Evolutionary conservation across 2,329 filamentous ascomycete genomes (phyloP), one percentile per base, ranked within the genome.

Genomic region (Fusarium azukiicola): DNA sequence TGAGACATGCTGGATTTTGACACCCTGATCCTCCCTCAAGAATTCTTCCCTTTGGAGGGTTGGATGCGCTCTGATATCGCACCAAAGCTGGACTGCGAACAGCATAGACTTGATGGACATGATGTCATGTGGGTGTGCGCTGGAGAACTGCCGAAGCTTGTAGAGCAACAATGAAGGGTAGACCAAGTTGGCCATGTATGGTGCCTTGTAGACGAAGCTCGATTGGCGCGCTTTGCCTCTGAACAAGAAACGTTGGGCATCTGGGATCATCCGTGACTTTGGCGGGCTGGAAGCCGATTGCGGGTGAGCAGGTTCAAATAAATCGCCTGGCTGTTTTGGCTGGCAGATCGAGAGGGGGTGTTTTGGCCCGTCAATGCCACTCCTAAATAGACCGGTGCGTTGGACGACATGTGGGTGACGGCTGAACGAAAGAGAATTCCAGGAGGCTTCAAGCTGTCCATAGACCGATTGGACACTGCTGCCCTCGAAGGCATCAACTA

Each of bases 51-150:
- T 49, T 8, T 49, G 63, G 5, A 46, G 63, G 6, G 6, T 47
- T 27, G 42, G 44, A 44, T 64, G 40, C 9, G 63, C 8, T 66
- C 4, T 66, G 27, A 66, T 66, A 46, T 66, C 63, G 19, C 63
- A 66, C 63, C 63, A 66, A 17, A 66, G 63, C 32, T 66, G 63
- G 6, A 66, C 63, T 36, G 63, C 42, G 46, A 66, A 66, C 44
- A 66, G 42, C 42, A 66, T 66, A 13, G 63, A 49, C 27, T 49
- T 66, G 4, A 49, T 36, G 12, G 63, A 16, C 36, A 47, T 36
- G 11, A 11, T 38, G 7, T 66, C 63, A 3, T 46, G 9, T 2
- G 63, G 63, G 38, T 66, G 63, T 2, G 27, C 9, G 23, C 17
- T 36, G 44, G 27, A 36, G 27, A 66, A 66, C 19, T 36, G 44